Evolutionary conservation across 371 early-diverging fungal species (phyloP), one percentile per base, ranked within the genome.

Genomic region (Actinomucor elegans): DNA sequence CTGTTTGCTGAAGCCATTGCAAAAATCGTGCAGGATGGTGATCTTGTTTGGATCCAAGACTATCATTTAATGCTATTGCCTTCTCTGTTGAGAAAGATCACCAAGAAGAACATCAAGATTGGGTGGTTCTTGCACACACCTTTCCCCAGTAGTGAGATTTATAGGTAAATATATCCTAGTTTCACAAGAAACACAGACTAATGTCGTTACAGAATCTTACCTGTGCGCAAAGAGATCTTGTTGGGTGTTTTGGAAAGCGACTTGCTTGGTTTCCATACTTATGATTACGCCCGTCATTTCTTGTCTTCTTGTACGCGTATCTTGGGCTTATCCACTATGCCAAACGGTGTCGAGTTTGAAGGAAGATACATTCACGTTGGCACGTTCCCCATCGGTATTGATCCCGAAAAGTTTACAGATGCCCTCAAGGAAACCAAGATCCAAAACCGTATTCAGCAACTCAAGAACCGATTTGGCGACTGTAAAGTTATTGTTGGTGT

Each of bases 381-480:
- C 34, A 95, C 98, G 5, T 97, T 99, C 80, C 99, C 99, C 14
- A 99, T 99, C 49, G 99, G 99, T 26, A 99, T 99, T 49, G 99
- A 99, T 60, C 98, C 99, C 2, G 85, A 84, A 8, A 91, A 96
- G 67, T 99, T 99, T 62, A 74, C 81, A 5, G 87, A 92, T 53
- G 91, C 88, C 18, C 75, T 97, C 29, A 74, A 88, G 48, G 77
- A 87, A 1, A 63, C 72, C 9, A 63, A 76, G n/a, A 88, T 98
- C 55, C 68, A 78, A 52, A 54, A 80, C 23, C 85, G 92, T 38
- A 93, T 98, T 50, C 79, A 79, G 18, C 74, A 84, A 45, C 72
- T 98, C 14, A 86, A 93, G 68, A 78, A 85, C 50, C 86, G 88
- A 67, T 99, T 97, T 64, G 81, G 87, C 52, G 97, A 90, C 31